Evolutionary conservation across 2,329 filamentous ascomycete genomes (phyloP).

Genomic region (Monilinia fructigena): DNA sequence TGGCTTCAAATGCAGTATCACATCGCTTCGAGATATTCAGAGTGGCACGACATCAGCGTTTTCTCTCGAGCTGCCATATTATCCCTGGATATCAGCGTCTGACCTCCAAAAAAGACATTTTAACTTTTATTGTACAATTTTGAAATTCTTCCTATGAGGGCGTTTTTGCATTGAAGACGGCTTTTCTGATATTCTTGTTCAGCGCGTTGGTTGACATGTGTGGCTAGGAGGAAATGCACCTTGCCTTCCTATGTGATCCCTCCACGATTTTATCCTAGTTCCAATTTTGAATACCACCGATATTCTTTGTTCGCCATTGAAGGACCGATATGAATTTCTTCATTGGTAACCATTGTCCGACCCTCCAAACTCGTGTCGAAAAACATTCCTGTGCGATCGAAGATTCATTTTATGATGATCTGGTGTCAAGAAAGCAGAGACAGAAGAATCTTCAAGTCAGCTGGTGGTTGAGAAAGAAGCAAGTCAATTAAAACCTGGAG

Average conservation of each 20-base stretch:
- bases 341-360: conserved; percentile 15
- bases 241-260: conserved; percentile 10
- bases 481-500: conserved; percentile 3
- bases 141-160: neutral
- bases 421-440: neutral
- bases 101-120: conserved; percentile 9
- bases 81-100: conserved; percentile 17
- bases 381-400: conserved; percentile 1
- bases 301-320: conserved; percentile 17
- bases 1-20: conserved; percentile 8
- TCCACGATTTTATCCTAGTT: conserved; percentile 11
- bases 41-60: conserved; percentile 18
- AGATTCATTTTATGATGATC: neutral
- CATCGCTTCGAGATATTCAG: conserved; percentile 17
- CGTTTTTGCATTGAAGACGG: conserved; percentile 14
- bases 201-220: conserved; percentile 18
- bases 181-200: conserved; percentile 1
- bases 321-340: conserved; percentile 24
- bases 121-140: conserved; percentile 1
- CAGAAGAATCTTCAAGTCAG: conserved; percentile 22
- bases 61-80: conserved; percentile 8
- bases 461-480: conserved; percentile 16
- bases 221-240: conserved; percentile 12
- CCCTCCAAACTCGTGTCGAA: conserved; percentile 1
- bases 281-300: conserved; percentile 11